Evolutionary conservation across 768 basidiomycete species (phyloP).

Genomic region (Fomitopsis serialis): DNA sequence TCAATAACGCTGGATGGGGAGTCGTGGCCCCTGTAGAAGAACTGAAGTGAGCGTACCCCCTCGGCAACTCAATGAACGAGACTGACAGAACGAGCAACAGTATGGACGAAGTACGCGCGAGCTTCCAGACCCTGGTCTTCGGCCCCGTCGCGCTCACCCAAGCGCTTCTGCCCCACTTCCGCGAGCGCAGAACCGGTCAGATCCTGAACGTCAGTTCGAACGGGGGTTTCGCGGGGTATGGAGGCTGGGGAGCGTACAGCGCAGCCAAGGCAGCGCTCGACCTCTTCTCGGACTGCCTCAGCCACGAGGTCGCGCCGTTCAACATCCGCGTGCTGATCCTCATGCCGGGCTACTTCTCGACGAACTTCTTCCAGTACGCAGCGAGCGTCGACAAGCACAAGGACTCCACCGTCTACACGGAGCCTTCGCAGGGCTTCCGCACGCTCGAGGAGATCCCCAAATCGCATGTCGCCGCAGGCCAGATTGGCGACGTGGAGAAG

Average conservation of each 20-base stretch:
- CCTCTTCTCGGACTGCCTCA: conserved; percentile 20
- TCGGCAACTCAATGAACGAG: not conserved
- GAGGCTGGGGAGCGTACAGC: conserved; percentile 19
- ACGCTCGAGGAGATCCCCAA: conserved; percentile 1
- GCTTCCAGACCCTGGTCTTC: conserved; percentile 24
- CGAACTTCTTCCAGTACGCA: conserved; percentile 9
- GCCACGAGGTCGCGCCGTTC: conserved; percentile 20
- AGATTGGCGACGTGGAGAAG: conserved; percentile 21
- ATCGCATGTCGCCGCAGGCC: conserved; percentile 2
- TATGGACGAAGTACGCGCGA: conserved; percentile 12
- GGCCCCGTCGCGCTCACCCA: conserved; percentile 22
- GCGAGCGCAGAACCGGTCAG: conserved; percentile 19
- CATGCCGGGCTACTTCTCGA: conserved; percentile 23
- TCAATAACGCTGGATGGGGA: conserved; percentile 41
- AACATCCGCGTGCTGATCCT: conserved; percentile 22
- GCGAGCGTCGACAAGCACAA: conserved; percentile 13
- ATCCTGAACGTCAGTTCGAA: conserved; percentile 23
- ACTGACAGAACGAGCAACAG: not conserved
- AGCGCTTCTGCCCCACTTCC: conserved; percentile 21
- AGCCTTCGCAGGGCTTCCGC: conserved; percentile 13
- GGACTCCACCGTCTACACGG: conserved; percentile 19
- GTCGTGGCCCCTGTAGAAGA: conserved; percentile 33
- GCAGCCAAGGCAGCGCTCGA: conserved; percentile 25
- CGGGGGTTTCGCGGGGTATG: conserved; percentile 5
- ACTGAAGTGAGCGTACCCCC: conserved; percentile 25